Conservation (phyloP, 2,329 filamentous ascomycete species). For the Coniosporium tulheliwenetii region DNA sequence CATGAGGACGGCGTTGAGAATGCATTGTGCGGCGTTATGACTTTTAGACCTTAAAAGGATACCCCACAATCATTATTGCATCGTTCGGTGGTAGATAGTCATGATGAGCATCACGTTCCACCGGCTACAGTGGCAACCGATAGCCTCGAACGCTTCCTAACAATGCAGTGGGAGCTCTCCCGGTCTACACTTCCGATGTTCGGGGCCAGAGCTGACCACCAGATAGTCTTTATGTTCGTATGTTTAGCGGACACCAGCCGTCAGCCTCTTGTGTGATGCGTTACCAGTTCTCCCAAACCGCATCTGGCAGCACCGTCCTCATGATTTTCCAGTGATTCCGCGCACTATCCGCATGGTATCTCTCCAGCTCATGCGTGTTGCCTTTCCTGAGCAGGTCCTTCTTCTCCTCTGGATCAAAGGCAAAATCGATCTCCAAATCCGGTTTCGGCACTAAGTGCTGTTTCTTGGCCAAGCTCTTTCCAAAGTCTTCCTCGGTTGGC, state of each 20-base stretch:
- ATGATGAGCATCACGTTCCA: no score
- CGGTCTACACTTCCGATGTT: no score
- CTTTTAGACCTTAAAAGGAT: no score
- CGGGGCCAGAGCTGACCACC: no score
- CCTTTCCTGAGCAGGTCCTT: conserved; percentile 42
- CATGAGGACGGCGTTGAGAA: no score
- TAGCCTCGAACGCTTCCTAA: no score
- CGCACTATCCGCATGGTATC: conserved; percentile 62
- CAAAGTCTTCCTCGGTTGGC: conserved; percentile 48
- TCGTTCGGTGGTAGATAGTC: no score
- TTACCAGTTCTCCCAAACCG: conserved; percentile 82
- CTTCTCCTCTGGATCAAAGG: conserved; percentile 3
- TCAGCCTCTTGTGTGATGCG: background rate
- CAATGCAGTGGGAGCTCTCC: no score
- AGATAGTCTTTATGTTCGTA: no score
- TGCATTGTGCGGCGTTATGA: no score
- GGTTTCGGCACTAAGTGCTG: conserved; percentile 56
- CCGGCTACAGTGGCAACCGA: no score
- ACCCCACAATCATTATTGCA: no score
- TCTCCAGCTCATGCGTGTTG: conserved; percentile 49
- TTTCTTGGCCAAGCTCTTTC: conserved; percentile 55
- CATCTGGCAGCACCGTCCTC: conserved; percentile 61
- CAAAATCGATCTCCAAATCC: conserved; percentile 42
- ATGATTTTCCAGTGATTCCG: conserved; percentile 85
- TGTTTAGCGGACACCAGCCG: background rate